phyloP scores from a whole-genome alignment of 805 yeast genomes.

The Pichia membranifaciens region DNA sequence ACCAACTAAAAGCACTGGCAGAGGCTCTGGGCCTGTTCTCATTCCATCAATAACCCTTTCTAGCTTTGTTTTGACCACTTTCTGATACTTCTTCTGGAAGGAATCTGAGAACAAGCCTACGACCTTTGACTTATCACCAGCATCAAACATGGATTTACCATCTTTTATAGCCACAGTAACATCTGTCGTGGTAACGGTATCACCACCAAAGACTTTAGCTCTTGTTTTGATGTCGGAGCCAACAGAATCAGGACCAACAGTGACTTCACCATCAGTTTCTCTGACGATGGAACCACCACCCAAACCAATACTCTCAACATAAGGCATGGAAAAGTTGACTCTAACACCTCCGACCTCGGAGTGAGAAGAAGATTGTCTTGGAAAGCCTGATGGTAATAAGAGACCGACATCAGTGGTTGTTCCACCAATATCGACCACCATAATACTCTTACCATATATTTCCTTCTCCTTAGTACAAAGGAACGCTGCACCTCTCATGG shows the following conservation, averaged over 20 bases:
- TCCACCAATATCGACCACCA: conserved; percentile 1
- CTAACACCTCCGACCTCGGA: conserved; percentile 1
- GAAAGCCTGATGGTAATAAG: neutral
- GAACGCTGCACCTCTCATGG: conserved; percentile 1
- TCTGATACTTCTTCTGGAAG: neutral
- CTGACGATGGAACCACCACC: conserved; percentile 1
- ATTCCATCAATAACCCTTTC: conserved; percentile 2
- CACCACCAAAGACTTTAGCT: neutral
- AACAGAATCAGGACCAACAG: conserved; percentile 1
- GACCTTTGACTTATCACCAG: neutral
- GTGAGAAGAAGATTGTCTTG: conserved; percentile 1
- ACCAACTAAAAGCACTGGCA: neutral
- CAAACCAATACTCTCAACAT: neutral
- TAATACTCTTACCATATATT: neutral
- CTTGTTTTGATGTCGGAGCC: neutral
- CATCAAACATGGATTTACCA: neutral
- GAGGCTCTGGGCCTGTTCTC: neutral
- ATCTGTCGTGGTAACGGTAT: neutral
- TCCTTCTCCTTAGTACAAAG: neutral
- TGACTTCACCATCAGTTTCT: neutral
- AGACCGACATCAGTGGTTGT: conserved; percentile 1
- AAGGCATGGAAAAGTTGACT: conserved; percentile 2
- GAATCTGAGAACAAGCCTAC: neutral
- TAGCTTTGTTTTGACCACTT: neutral
- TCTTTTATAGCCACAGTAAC: neutral